phyloP scores from a whole-genome alignment of 2,329 filamentous ascomycete species.

The Colletotrichum sp. region DNA sequence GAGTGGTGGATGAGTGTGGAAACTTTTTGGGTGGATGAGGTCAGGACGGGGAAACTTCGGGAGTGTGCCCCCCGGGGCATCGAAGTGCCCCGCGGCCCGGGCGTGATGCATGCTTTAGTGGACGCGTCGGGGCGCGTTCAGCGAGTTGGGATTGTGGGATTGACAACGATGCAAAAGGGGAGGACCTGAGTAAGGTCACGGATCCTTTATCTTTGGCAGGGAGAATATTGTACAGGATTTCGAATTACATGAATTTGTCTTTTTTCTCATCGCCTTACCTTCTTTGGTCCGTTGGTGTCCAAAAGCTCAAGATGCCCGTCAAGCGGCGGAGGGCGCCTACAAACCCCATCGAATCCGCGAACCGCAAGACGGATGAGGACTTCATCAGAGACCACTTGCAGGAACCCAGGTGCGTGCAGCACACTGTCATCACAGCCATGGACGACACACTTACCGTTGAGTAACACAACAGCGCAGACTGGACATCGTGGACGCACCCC shows the following conservation, averaged over 20 bases:
- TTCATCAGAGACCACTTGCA: constrained; percentile 55
- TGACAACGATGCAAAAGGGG: neutral
- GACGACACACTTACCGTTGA: neutral
- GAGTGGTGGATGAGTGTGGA: neutral
- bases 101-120: neutral
- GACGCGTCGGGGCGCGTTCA: neutral
- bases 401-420: constrained; percentile 41
- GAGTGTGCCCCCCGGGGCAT: neutral
- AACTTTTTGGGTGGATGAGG: constrained; percentile 20
- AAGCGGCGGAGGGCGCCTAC: constrained; percentile 25
- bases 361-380: constrained; percentile 48
- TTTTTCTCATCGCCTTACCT: too few relatives aligned
- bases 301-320: neutral
- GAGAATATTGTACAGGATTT: neutral
- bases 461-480: constrained; percentile 24
- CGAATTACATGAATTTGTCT: neutral
- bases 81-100: neutral
- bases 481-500: constrained; percentile 58
- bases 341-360: constrained; percentile 52
- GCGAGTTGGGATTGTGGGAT: neutral
- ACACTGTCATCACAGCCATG: neutral
- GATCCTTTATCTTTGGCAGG: neutral
- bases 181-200: neutral
- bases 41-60: constrained; percentile 19
- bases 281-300: neutral